Percentiles rank a stretch among this genome's conserved stretches.
These are phyloP conservation scores for Pistacia atlantica DNA, from an alignment of 345 rosid species.

Conservation along the genomic window DNA sequence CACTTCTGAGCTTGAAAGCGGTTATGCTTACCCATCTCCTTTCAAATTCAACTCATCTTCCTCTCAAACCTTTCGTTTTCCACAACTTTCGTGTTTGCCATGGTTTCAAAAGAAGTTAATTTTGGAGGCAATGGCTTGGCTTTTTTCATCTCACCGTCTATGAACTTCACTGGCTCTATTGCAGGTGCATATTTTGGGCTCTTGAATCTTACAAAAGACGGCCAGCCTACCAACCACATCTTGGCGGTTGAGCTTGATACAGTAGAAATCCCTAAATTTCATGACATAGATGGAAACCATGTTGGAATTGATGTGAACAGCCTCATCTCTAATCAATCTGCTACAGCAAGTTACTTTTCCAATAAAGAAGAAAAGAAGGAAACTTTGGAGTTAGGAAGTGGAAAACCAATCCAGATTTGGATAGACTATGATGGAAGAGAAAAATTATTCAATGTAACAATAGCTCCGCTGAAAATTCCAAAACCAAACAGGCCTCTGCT, in stretches of 20 bases:
- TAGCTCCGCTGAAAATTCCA: constrained; percentile 22
- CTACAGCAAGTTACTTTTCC: constrained; percentile 39
- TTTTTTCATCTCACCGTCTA: too few species aligned
- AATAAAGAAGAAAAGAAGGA: constrained; percentile 11
- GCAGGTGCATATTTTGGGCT: neutral
- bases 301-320: constrained; percentile 56
- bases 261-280: too few species aligned
- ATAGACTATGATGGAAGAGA: constrained; percentile 44
- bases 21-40: constrained; percentile 5
- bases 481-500: constrained; percentile 44
- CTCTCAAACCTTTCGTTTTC: neutral
- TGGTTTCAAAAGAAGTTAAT: neutral
- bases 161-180: neutral
- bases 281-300: too few species aligned
- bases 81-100: too few species aligned
- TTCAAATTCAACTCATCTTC: constrained; percentile 5
- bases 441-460: constrained; percentile 34
- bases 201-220: too few species aligned
- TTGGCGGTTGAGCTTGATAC: too few species aligned
- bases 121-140: too few species aligned
- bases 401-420: constrained; percentile 50
- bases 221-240: too few species aligned
- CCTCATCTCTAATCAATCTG: constrained; percentile 27
- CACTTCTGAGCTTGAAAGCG: constrained; percentile 28
- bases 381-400: constrained; percentile 31